These are phyloP conservation scores for Bipolaris zeicola DNA, from an alignment of 2,329 filamentous ascomycete species.

Conservation along the genomic window DNA sequence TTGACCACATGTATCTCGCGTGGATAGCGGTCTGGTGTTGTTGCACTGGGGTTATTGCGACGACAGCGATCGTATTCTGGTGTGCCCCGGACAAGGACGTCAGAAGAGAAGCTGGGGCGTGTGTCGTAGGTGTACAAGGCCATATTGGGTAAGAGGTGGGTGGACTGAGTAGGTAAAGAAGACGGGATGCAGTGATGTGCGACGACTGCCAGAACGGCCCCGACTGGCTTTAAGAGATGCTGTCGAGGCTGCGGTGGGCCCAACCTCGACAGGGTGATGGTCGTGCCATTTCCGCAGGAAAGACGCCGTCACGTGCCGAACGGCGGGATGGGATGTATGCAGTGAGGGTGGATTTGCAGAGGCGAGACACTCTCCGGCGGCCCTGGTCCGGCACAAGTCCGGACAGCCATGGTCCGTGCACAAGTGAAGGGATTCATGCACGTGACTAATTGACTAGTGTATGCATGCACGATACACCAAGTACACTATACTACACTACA, in stretches of 20 bases:
- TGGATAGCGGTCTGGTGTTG: background rate
- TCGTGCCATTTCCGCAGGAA: background rate
- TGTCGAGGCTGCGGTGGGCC: background rate
- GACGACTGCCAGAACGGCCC: background rate
- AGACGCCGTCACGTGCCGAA: background rate
- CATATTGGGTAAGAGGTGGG: background rate
- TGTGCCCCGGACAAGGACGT: background rate
- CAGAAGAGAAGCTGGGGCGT: background rate
- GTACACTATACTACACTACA: too few relatives aligned
- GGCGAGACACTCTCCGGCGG: background rate
- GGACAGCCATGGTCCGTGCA: background rate
- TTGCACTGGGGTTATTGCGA: background rate
- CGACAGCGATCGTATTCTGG: constrained; percentile 1
- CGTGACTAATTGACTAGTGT: background rate
- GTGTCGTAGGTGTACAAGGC: background rate
- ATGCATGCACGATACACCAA: too few relatives aligned
- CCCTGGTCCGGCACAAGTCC: background rate
- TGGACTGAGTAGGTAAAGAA: background rate
- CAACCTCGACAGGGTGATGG: background rate
- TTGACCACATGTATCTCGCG: background rate
- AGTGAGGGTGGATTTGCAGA: background rate
- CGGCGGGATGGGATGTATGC: background rate
- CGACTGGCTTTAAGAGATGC: background rate
- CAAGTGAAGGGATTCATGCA: background rate
- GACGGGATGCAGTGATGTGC: background rate